phyloP scores from a whole-genome alignment of 768 basidiomycete genomes.

The Thelephora ganbajun region DNA sequence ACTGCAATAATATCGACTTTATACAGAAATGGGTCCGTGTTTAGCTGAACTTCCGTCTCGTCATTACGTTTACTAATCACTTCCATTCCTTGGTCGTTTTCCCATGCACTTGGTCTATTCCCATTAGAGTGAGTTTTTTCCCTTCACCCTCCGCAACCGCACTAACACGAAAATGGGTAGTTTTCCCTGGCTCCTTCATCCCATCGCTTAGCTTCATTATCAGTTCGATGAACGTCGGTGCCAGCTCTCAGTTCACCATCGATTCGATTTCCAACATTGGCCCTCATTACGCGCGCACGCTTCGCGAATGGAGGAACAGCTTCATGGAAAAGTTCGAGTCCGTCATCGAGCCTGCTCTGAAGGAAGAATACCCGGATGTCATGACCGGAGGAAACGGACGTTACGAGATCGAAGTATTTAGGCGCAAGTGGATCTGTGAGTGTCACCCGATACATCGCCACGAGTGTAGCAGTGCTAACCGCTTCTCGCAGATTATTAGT shows the following conservation, averaged over 20 bases:
- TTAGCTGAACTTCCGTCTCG: neutral
- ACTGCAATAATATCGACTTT: conserved; percentile 52
- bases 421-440: conserved; percentile 61
- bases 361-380: conserved; percentile 43
- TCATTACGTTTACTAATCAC: neutral
- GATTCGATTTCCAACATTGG: conserved; percentile 62
- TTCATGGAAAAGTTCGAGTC: conserved; percentile 46
- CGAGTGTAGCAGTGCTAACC: neutral
- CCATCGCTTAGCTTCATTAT: conserved; percentile 50
- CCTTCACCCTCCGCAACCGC: neutral
- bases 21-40: conserved; percentile 60
- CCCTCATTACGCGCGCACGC: conserved; percentile 65
- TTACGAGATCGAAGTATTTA: conserved; percentile 60
- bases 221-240: conserved; percentile 33
- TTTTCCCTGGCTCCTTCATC: conserved; percentile 61
- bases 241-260: conserved; percentile 40
- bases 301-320: conserved; percentile 59
- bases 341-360: conserved; percentile 42
- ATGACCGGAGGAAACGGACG: conserved; percentile 27
- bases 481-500: conserved; percentile 31
- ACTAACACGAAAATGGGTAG: conserved; percentile 13
- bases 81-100: neutral
- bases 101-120: neutral
- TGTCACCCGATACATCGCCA: neutral
- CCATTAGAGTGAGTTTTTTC: conserved; percentile 1